Evolutionary conservation across 257 asterid species (phyloP).

Genomic region (Fraxinus pennsylvanica): DNA sequence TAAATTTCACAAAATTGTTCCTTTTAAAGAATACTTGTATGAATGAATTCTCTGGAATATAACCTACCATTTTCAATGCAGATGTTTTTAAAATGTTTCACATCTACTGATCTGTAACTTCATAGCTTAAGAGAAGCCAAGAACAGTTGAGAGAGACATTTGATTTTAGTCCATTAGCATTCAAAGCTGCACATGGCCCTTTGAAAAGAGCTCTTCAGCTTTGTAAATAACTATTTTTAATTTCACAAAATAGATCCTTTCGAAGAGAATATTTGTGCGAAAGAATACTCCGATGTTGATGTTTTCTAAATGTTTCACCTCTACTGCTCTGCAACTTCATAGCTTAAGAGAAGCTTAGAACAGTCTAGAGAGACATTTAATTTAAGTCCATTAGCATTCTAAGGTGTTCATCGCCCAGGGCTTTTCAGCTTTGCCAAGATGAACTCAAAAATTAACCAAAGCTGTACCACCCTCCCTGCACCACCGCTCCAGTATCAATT

Average conservation of each 20-base stretch:
- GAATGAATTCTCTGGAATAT: neutral
- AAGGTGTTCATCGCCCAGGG: conserved; percentile 31
- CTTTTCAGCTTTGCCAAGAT: conserved; percentile 45
- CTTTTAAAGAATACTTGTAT: neutral
- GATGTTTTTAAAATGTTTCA: conserved; percentile 17
- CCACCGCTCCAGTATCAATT: neutral
- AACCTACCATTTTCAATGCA: neutral
- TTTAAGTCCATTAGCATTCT: conserved; percentile 45
- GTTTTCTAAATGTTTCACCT: conserved; percentile 24
- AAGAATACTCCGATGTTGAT: neutral
- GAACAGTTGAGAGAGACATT: conserved; percentile 48
- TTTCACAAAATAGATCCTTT: neutral
- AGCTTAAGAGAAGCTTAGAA: conserved; percentile 23
- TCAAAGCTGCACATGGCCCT: conserved; percentile 53
- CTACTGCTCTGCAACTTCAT: conserved; percentile 40
- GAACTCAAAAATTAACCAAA: conserved; percentile 23
- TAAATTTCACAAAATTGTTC: neutral
- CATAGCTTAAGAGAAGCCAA: conserved; percentile 30
- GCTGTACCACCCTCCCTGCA: neutral
- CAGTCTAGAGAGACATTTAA: conserved; percentile 34
- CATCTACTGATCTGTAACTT: conserved; percentile 38
- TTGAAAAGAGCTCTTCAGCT: conserved; percentile 33
- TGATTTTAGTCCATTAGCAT: conserved; percentile 60
- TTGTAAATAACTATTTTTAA: conserved; percentile 7
- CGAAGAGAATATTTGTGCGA: too few species aligned